Conservation (phyloP, 768 basidiomycete genomes). For the Suillus spraguei region DNA sequence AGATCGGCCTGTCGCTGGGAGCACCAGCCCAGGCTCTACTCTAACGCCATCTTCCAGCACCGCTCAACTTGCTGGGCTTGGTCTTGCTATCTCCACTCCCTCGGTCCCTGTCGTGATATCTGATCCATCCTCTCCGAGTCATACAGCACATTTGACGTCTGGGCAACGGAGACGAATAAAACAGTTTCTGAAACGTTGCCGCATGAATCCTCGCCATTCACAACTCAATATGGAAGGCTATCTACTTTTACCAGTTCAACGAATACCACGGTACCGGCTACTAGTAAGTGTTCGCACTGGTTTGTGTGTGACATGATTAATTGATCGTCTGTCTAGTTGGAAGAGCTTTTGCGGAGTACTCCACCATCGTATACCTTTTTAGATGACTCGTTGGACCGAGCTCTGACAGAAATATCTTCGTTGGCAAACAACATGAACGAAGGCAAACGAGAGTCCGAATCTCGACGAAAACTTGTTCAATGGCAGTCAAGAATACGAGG, state of each 20-base stretch:
- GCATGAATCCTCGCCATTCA: conserved; percentile 86
- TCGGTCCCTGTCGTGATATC: conserved; percentile 48
- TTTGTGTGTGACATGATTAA: conserved; percentile 5
- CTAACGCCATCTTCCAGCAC: conserved; percentile 61
- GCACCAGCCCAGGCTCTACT: conserved; percentile 35
- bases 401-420: conserved; percentile 83
- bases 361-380: conserved; percentile 76
- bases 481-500: conserved; percentile 91
- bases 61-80: conserved; percentile 64
- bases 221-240: conserved; percentile 95
- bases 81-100: conserved; percentile 55
- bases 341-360: conserved; percentile 83
- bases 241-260: conserved; percentile 90
- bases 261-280: conserved; percentile 95
- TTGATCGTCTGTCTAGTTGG: conserved; percentile 48
- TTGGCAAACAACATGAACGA: conserved; percentile 98
- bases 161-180: conserved; percentile 89
- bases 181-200: conserved; percentile 86
- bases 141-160: conserved; percentile 62
- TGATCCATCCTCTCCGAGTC: conserved; percentile 39
- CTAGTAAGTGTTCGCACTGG: conserved; percentile 58
- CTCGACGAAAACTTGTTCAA: conserved; percentile 84
- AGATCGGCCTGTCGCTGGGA: conserved; percentile 47
- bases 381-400: conserved; percentile 84
- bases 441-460: conserved; percentile 95